phyloP scores from a whole-genome alignment of 1,139 yeast genomes.

The Geotrichum bryndzae region DNA sequence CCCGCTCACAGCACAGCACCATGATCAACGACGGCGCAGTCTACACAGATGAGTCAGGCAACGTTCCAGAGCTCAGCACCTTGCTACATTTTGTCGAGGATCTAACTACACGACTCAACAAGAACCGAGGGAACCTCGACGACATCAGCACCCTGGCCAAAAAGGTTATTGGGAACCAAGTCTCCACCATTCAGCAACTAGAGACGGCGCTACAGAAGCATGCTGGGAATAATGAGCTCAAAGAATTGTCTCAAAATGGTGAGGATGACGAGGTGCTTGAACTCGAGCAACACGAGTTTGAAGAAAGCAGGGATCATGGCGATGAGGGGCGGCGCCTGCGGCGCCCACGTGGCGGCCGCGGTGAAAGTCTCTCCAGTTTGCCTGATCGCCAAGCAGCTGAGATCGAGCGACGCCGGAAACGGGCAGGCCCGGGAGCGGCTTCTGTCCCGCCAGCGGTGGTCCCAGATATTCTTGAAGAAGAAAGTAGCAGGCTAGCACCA shows the following conservation, averaged over 20 bases:
- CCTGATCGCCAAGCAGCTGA: not conserved
- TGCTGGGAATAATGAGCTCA: not conserved
- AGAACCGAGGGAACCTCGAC: slow-evolving; percentile 9
- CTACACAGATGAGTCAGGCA: slow-evolving; percentile 13
- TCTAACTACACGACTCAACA: slow-evolving; percentile 4
- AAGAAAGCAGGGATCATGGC: not conserved
- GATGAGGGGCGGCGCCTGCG: not conserved
- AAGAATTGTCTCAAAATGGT: not conserved
- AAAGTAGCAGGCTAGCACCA: not conserved
- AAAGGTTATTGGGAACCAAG: slow-evolving; percentile 4
- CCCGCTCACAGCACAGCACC: not conserved
- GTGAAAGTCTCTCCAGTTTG: not conserved
- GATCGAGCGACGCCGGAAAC: not conserved
- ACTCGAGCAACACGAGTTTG: not conserved
- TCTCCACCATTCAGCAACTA: not conserved
- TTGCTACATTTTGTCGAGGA: slow-evolving; percentile 11
- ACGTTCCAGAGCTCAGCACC: slow-evolving; percentile 11
- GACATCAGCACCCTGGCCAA: slow-evolving; percentile 10
- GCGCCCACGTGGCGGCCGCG: not conserved
- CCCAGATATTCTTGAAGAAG: not conserved
- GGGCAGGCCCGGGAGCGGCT: not conserved
- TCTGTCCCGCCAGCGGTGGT: not conserved
- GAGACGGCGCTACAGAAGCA: not conserved
- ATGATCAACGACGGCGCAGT: slow-evolving; percentile 14
- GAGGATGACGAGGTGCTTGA: not conserved